Evolutionary conservation across 208 protist genomes (phyloP).

Genomic region (Trichomonas vaginalis): DNA sequence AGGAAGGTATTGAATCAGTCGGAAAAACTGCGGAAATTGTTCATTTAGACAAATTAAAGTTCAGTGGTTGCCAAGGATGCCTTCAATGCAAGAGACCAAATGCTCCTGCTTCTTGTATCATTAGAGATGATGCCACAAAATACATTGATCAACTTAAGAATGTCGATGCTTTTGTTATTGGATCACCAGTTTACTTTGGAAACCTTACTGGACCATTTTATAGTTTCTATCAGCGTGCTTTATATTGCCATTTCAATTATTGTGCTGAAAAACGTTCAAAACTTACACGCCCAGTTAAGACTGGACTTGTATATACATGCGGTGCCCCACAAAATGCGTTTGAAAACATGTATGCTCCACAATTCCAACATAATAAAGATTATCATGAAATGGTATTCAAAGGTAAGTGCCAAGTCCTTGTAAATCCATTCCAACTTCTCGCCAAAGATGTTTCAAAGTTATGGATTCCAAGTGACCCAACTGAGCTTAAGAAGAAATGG

Average conservation of each 20-base stretch:
- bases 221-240: background rate
- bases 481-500: background rate
- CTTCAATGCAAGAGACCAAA: background rate
- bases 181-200: background rate
- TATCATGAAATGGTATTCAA: background rate
- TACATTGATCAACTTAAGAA: background rate
- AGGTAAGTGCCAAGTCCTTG: background rate
- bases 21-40: background rate
- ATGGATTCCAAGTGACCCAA: background rate
- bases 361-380: background rate
- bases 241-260: background rate
- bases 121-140: background rate
- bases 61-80: background rate
- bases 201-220: background rate
- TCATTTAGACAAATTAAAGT: background rate
- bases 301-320: background rate
- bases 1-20: background rate
- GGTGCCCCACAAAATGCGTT: background rate
- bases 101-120: background rate
- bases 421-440: background rate
- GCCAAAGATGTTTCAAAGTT: background rate
- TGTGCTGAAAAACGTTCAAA: background rate
- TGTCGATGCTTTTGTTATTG: background rate
- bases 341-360: background rate
- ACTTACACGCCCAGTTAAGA: background rate